Percentiles rank a stretch among this genome's conserved stretches.
These are phyloP conservation scores for Nakaseomyces uthaithaninus DNA, from an alignment of 1,139 yeast species.

Conservation along the genomic window DNA sequence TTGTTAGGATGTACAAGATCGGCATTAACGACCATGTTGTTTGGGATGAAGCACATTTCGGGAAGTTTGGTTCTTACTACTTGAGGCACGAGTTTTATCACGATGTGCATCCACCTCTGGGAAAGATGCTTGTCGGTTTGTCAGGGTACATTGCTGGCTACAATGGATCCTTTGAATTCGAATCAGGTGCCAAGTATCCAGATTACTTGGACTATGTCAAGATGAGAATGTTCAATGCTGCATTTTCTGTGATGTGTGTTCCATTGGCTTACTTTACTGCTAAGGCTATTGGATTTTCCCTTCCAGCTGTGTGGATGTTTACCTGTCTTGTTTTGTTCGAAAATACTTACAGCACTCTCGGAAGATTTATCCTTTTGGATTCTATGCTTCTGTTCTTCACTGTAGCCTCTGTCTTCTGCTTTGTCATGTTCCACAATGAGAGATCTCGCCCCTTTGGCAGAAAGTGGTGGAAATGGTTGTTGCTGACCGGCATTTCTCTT, in stretches of 20 bases:
- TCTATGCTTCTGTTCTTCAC: constrained; percentile 95
- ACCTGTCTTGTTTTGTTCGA: constrained; percentile 83
- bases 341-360: constrained; percentile 78
- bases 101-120: constrained; percentile 98
- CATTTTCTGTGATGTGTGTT: constrained; percentile 80
- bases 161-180: constrained; percentile 93
- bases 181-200: constrained; percentile 80
- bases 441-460: constrained; percentile 57
- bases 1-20: constrained; percentile 67
- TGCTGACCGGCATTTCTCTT: constrained; percentile 60
- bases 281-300: constrained; percentile 72
- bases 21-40: constrained; percentile 64
- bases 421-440: constrained; percentile 70
- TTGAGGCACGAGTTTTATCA: constrained; percentile 90
- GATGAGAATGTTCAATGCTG: constrained; percentile 91
- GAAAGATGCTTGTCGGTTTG: constrained; percentile 92
- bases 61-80: constrained; percentile 91
- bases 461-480: constrained; percentile 94
- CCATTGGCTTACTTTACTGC: constrained; percentile 92
- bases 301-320: constrained; percentile 81
- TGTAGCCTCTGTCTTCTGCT: constrained; percentile 68
- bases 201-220: constrained; percentile 77
- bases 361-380: constrained; percentile 86
- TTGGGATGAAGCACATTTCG: constrained; percentile 98
- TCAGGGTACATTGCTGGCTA: constrained; percentile 93